A percentile compares a stretch with the other conserved stretches of the same genome.
Evolutionary conservation across 2,329 filamentous ascomycete species (phyloP).

Genomic region (Aspergillus sp.): DNA sequence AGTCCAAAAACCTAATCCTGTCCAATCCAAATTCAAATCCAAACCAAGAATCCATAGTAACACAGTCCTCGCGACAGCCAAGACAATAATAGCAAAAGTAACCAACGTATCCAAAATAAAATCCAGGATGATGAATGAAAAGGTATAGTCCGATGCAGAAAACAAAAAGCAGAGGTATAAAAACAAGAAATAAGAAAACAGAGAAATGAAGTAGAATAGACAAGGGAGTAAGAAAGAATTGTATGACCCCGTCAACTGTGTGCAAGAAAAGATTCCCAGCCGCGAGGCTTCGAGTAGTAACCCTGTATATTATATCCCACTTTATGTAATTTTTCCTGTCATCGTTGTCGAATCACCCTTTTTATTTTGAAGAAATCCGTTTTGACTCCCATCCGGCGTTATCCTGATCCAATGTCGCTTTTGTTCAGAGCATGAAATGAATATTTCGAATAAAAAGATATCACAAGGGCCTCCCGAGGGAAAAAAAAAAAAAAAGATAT

Average conservation of each 20-base stretch:
- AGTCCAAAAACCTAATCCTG: constrained; percentile 3
- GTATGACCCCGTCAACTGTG: not conserved
- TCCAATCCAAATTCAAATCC: constrained; percentile 2
- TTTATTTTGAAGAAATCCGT: not conserved
- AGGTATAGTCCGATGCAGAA: not conserved
- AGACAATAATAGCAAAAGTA: constrained; percentile 1
- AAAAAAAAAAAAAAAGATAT: constrained; percentile 4
- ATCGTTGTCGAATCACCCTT: not conserved
- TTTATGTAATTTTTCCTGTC: not conserved
- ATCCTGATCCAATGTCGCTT: constrained; percentile 2
- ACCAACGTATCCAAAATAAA: not conserved
- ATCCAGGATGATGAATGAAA: not conserved
- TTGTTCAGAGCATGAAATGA: constrained; percentile 1
- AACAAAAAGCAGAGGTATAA: not conserved
- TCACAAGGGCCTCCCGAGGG: constrained; percentile 10
- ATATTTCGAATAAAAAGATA: not conserved
- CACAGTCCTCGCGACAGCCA: constrained; percentile 4
- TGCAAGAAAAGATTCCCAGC: not conserved
- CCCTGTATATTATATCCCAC: constrained; percentile 3
- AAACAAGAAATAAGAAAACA: not conserved
- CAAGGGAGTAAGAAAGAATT: not conserved
- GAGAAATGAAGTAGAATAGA: not conserved
- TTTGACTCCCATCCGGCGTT: constrained; percentile 6
- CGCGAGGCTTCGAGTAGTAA: constrained; percentile 6
- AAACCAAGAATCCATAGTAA: constrained; percentile 3